These are phyloP conservation scores for Barnettozyma sucrosica DNA, from an alignment of 805 yeast species.

Conservation along the genomic window DNA sequence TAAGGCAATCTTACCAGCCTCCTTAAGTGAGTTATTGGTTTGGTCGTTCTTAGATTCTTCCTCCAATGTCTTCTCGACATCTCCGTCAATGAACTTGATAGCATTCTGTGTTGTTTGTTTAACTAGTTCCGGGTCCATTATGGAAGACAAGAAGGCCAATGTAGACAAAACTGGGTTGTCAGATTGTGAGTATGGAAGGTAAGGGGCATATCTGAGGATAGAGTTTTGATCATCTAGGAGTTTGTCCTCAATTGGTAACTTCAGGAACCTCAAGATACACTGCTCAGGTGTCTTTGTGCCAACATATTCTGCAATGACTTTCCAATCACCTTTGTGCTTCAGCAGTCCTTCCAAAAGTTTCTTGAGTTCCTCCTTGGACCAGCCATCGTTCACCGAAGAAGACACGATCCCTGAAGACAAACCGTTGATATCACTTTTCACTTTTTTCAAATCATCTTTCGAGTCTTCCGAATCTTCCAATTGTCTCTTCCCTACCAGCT, in stretches of 20 bases:
- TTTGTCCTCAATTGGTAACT: slow-evolving; percentile 75
- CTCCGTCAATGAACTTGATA: slow-evolving; percentile 29
- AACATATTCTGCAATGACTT: slow-evolving; percentile 57
- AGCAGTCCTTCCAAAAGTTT: slow-evolving; percentile 58
- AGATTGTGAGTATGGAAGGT: slow-evolving; percentile 74
- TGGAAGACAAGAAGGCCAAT: slow-evolving; percentile 77
- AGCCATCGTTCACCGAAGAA: slow-evolving; percentile 38
- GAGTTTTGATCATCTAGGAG: slow-evolving; percentile 54
- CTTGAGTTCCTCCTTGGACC: slow-evolving; percentile 65
- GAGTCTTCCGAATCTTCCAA: slow-evolving; percentile 12
- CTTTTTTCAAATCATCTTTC: slow-evolving; percentile 2
- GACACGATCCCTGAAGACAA: not conserved
- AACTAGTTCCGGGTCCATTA: slow-evolving; percentile 83
- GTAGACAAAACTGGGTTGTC: slow-evolving; percentile 95
- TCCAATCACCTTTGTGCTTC: slow-evolving; percentile 72
- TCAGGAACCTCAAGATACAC: slow-evolving; percentile 73
- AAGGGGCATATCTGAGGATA: slow-evolving; percentile 75
- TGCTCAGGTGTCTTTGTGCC: slow-evolving; percentile 70
- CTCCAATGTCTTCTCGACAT: slow-evolving; percentile 15
- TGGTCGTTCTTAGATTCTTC: slow-evolving; percentile 19
- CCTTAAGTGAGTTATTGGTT: slow-evolving; percentile 33
- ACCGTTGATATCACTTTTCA: slow-evolving; percentile 8
- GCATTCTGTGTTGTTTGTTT: slow-evolving; percentile 73
- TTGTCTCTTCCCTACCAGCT: slow-evolving; percentile 23
- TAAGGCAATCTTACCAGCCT: slow-evolving; percentile 63